Conservation (phyloP, 129 eudicot species). For the Escallonia herrerae region DNA sequence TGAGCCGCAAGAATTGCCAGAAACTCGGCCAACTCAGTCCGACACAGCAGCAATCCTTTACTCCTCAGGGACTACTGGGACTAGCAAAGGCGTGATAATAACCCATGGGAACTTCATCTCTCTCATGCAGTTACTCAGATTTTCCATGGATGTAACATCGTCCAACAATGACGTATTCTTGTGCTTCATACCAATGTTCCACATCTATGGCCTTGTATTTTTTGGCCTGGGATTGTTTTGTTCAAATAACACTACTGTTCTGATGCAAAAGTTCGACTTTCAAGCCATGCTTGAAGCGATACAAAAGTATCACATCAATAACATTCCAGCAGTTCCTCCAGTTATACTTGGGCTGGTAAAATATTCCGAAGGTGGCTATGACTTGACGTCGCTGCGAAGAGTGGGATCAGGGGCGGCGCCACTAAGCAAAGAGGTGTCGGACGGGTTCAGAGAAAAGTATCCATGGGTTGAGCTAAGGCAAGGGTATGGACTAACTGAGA, state of each 20-base stretch:
- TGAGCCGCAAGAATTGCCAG: conserved; percentile 40
- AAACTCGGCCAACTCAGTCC: conserved; percentile 34
- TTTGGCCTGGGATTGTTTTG: conserved; percentile 57
- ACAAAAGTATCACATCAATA: conserved; percentile 43
- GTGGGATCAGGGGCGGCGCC: conserved; percentile 79
- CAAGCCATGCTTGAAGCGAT: conserved; percentile 60
- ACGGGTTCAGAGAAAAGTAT: conserved; percentile 51
- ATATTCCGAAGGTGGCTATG: conserved; percentile 28
- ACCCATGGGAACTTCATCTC: conserved; percentile 62
- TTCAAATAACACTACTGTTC: conserved; percentile 45
- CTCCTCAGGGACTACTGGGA: conserved; percentile 84
- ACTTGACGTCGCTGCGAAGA: conserved; percentile 57
- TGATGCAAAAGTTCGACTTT: conserved; percentile 53
- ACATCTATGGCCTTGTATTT: conserved; percentile 67
- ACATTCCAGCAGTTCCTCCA: conserved; percentile 77
- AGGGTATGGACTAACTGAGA: conserved; percentile 81
- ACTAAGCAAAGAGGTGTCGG: conserved; percentile 54
- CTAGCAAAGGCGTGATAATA: conserved; percentile 60
- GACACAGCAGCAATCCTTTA: conserved; percentile 67
- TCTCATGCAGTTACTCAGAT: conserved; percentile 37
- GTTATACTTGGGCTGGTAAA: conserved; percentile 63
- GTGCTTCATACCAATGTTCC: conserved; percentile 74
- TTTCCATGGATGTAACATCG: conserved; percentile 36
- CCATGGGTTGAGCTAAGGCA: conserved; percentile 68
- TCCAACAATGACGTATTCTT: conserved; percentile 49